Conservation (phyloP, 176 grass and related monocot species). For the Bolboschoenus planiculmis region DNA sequence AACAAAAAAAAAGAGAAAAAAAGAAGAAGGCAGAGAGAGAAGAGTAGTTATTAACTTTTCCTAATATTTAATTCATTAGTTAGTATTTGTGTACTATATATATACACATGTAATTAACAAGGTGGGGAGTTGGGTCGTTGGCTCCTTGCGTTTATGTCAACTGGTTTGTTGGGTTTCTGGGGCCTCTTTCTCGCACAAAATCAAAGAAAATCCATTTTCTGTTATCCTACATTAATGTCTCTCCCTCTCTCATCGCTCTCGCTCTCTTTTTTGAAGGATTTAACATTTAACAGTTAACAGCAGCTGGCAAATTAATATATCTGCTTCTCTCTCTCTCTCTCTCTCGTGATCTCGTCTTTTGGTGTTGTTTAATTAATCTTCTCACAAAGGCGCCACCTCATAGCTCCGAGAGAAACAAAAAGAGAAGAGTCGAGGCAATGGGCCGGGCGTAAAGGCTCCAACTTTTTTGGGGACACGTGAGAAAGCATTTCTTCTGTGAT, state of each 20-base stretch:
- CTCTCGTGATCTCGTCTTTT: not conserved
- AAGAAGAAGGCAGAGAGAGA: not conserved
- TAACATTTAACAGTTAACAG: not conserved
- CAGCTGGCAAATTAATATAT: not conserved
- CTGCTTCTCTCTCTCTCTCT: not conserved
- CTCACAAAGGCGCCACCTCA: not conserved
- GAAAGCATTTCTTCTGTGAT: not conserved
- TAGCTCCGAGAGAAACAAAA: not conserved
- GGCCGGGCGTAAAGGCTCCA: not conserved
- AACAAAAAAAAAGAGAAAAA: not conserved
- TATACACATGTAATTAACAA: not conserved
- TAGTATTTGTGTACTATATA: not conserved
- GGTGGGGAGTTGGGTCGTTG: not conserved
- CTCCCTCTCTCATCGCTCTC: not conserved
- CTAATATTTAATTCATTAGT: not conserved
- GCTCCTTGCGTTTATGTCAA: not conserved
- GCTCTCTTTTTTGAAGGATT: not conserved
- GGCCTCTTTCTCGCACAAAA: conserved; percentile 11
- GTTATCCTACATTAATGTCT: conserved; percentile 7
- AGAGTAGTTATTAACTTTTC: not conserved
- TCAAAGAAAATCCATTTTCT: conserved; percentile 13
- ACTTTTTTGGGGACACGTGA: not conserved
- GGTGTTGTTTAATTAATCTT: not conserved
- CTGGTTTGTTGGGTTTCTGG: not conserved
- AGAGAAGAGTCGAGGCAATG: not conserved